Conservation (phyloP, 345 rosid species). For the Pistacia vera region DNA sequence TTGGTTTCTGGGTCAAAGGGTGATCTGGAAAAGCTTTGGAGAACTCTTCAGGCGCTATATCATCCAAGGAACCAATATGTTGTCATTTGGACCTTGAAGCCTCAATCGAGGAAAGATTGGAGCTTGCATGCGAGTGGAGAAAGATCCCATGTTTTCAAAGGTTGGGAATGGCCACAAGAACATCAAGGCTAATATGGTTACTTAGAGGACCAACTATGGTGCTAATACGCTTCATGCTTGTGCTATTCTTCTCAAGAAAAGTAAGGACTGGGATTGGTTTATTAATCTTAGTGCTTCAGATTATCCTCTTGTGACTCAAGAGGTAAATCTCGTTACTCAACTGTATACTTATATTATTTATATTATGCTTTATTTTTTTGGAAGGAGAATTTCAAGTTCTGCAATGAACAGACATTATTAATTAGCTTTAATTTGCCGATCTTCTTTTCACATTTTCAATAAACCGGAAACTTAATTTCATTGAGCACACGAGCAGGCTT, state of each 20-base stretch:
- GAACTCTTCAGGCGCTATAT: constrained; percentile 86
- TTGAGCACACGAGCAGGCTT: constrained; percentile 87
- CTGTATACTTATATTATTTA: constrained; percentile 4
- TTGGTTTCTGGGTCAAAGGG: constrained; percentile 96
- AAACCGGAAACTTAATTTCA: constrained; percentile 76
- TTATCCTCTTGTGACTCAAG: constrained; percentile 98
- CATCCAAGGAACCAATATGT: constrained; percentile 93
- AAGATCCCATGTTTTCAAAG: constrained; percentile 65
- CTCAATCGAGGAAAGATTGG: constrained; percentile 77
- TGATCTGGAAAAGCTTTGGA: constrained; percentile 93
- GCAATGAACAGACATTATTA: constrained; percentile 1
- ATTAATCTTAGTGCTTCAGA: constrained; percentile 99
- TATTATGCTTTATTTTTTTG: neutral
- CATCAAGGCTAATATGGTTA: constrained; percentile 95
- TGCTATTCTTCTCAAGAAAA: constrained; percentile 83
- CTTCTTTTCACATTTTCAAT: constrained; percentile 73
- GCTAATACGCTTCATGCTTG: constrained; percentile 98
- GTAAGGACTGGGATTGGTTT: constrained; percentile 98
- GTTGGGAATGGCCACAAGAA: constrained; percentile 82
- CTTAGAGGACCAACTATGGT: constrained; percentile 99
- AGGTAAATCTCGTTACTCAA: constrained; percentile 53
- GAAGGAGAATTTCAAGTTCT: neutral
- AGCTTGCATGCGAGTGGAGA: constrained; percentile 69
- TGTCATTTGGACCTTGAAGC: constrained; percentile 97
- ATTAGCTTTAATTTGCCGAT: constrained; percentile 53